A percentile compares a stretch with the other conserved stretches of the same genome.
These are phyloP conservation scores for Diophrys appendiculata DNA, from an alignment of 73 alveolate genomes.

Conservation along the genomic window DNA sequence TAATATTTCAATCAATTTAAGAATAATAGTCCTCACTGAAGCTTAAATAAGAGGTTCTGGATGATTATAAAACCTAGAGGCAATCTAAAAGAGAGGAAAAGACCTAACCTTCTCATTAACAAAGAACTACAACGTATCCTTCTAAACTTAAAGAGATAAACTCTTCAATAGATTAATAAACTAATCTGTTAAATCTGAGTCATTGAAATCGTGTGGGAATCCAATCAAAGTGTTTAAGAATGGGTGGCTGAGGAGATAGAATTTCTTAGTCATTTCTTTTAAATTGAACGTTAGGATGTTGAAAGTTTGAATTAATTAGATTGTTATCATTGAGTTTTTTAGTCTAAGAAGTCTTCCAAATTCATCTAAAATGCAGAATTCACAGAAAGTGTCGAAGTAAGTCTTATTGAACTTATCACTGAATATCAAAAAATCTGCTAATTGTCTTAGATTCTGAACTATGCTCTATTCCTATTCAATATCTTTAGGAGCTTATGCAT, in stretches of 20 bases:
- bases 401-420: neutral
- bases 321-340: constrained; percentile 17
- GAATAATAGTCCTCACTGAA: constrained; percentile 86
- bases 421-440: neutral
- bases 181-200: constrained; percentile 88
- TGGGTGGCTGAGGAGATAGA: constrained; percentile 69
- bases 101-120: constrained; percentile 80
- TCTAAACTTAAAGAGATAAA: constrained; percentile 80
- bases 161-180: constrained; percentile 88
- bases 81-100: constrained; percentile 86
- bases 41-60: constrained; percentile 89
- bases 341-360: constrained; percentile 11
- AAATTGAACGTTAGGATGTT: constrained; percentile 46
- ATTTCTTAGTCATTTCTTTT: constrained; percentile 30
- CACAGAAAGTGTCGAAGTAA: neutral
- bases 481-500: no score
- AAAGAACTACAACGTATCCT: constrained; percentile 77
- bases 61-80: constrained; percentile 83
- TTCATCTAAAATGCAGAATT: constrained; percentile 9
- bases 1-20: constrained; percentile 65
- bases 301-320: constrained; percentile 46
- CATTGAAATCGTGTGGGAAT: constrained; percentile 41
- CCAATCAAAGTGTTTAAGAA: constrained; percentile 62
- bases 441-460: no score
- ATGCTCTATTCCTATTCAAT: no score